Conservation (phyloP, 2,329 filamentous ascomycete species). For the Neophaeococcomyces mojaviensis region DNA sequence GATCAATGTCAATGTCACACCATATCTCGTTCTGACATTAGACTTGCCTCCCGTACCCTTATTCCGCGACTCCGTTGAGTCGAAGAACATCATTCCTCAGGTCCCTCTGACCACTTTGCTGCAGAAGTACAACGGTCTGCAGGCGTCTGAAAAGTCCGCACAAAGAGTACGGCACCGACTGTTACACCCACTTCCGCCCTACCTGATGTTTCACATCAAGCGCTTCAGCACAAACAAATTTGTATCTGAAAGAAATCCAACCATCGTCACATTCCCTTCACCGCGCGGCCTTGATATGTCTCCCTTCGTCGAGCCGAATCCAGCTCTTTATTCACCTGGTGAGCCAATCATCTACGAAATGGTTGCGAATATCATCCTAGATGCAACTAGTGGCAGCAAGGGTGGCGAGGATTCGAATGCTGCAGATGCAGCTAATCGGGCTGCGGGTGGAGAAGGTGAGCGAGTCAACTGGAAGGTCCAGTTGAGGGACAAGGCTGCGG, state of each 20-base stretch:
- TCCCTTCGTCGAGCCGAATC: conserved; percentile 86
- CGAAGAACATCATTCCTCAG: conserved; percentile 87
- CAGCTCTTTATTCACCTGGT: conserved; percentile 58
- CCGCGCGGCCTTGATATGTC: conserved; percentile 75
- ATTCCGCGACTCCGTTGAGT: conserved; percentile 81
- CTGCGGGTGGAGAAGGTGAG: conserved; percentile 81
- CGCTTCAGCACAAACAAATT: conserved; percentile 97
- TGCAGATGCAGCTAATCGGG: conserved; percentile 36
- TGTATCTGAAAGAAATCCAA: conserved; percentile 89
- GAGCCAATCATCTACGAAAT: conserved; percentile 93
- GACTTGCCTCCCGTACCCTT: conserved; percentile 87
- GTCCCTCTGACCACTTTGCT: conserved; percentile 71
- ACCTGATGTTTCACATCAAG: conserved; percentile 89
- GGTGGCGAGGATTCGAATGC: conserved; percentile 33
- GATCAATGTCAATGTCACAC: conserved; percentile 67
- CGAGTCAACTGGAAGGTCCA: conserved; percentile 95
- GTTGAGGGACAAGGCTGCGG: conserved; percentile 59
- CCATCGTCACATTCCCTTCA: conserved; percentile 92
- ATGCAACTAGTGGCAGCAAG: conserved; percentile 65
- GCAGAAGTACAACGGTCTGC: conserved; percentile 84
- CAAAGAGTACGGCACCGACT: conserved; percentile 84
- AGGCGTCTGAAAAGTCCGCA: conserved; percentile 79
- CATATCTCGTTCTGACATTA: conserved; percentile 86
- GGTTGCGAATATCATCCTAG: conserved; percentile 75
- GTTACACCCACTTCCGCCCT: conserved; percentile 83